Evolutionary conservation across 345 rosid species (phyloP).

Genomic region (Kandelia obovata): DNA sequence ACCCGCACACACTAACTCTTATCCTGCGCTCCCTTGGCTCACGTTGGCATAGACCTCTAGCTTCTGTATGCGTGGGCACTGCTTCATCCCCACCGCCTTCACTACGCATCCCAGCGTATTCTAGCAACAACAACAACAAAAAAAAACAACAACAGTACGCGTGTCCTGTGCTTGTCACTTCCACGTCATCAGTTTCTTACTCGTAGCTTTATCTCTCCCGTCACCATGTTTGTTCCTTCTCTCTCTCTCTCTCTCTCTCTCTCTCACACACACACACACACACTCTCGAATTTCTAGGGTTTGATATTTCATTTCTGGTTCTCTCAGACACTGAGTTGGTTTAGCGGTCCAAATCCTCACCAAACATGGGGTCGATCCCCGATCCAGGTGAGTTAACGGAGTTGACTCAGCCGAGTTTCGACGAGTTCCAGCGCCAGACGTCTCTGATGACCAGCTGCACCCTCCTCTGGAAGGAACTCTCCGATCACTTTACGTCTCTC

Average conservation of each 20-base stretch:
- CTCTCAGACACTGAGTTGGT: neutral
- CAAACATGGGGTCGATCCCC: conserved; percentile 85
- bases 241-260: neutral
- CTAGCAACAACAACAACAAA: conserved; percentile 21
- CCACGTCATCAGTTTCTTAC: conserved; percentile 46
- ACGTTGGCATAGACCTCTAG: neutral
- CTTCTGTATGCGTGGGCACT: too few species aligned
- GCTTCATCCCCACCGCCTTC: too few species aligned
- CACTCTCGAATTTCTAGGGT: neutral
- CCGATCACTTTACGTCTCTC: conserved; percentile 85
- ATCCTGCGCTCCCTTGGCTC: conserved; percentile 27
- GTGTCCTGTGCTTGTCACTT: conserved; percentile 29
- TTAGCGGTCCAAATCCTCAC: neutral
- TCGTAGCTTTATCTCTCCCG: conserved; percentile 22
- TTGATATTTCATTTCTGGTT: neutral
- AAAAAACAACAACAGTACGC: conserved; percentile 18
- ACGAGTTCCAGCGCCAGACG: conserved; percentile 88
- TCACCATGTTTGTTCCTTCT: conserved; percentile 6
- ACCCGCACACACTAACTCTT: neutral
- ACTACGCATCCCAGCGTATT: conserved; percentile 19
- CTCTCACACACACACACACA: neutral
- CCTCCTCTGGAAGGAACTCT: conserved; percentile 95
- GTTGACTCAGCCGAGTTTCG: conserved; percentile 81
- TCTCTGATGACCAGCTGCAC: conserved; percentile 98
- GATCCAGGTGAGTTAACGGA: conserved; percentile 88